Percentiles rank a stretch among this genome's conserved stretches.
Evolutionary conservation across 1,284 basidiomycete genomes (phyloP).

Genomic region (Sanghuangporus weigelae): DNA sequence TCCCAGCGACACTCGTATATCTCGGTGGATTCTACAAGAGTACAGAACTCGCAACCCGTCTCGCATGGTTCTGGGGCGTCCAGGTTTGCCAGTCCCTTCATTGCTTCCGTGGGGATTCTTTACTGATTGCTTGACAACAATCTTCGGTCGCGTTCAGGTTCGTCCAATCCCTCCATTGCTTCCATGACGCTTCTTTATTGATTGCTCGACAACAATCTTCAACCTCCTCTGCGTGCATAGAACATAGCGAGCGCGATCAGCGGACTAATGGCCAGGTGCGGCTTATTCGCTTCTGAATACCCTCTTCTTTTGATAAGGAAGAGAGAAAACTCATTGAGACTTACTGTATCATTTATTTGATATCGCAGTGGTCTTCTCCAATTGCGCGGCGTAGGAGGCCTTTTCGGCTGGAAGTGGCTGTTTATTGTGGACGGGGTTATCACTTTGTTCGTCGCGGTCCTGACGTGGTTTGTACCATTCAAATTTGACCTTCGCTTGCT

Average conservation of each 20-base stretch:
- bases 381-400: conserved; percentile 28
- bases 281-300: background rate
- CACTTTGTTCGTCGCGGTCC: conserved; percentile 29
- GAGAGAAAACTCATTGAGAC: background rate
- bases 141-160: background rate
- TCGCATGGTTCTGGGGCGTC: conserved; percentile 37
- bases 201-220: background rate
- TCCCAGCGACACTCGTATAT: conserved; percentile 35
- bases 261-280: conserved; percentile 30
- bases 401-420: conserved; percentile 38
- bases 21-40: conserved; percentile 36
- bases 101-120: background rate
- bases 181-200: background rate
- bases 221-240: conserved; percentile 1
- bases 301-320: background rate
- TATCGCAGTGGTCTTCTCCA: conserved; percentile 30
- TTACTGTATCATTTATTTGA: background rate
- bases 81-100: conserved; percentile 16
- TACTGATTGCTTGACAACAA: background rate
- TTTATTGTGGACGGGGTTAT: conserved; percentile 36
- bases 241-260: conserved; percentile 34
- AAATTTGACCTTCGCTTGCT: background rate
- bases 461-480: conserved; percentile 26
- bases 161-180: background rate
- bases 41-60: conserved; percentile 33